Conservation (phyloP, 139 green algal genomes). For the Chlamydomonas sp. region DNA sequence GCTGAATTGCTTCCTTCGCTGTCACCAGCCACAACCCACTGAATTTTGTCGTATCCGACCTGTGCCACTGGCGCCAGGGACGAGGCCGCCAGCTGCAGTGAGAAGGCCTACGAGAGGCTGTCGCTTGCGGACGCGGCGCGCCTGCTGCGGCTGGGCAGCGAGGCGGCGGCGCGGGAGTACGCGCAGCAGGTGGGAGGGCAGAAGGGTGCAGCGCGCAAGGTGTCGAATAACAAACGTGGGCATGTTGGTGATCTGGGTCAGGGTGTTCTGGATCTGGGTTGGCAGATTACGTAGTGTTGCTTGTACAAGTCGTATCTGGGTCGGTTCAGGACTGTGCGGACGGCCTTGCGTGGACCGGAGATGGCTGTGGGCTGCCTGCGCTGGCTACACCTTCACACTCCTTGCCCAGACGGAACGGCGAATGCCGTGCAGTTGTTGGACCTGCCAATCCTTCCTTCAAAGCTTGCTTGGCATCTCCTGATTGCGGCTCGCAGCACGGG, state of each 20-base stretch:
- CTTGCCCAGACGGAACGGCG: no score
- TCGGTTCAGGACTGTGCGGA: no score
- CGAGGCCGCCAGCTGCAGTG: constrained; percentile 93
- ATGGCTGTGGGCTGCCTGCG: no score
- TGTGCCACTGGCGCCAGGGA: constrained; percentile 63
- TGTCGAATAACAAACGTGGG: neutral
- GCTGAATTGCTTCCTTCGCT: no score
- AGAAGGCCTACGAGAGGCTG: constrained; percentile 86
- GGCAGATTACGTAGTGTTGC: neutral
- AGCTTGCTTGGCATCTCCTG: no score
- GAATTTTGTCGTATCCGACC: neutral
- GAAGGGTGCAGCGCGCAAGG: neutral
- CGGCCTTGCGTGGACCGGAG: no score
- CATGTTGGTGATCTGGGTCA: no score
- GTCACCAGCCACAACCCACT: neutral
- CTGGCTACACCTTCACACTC: no score
- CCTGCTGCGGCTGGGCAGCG: constrained; percentile 81
- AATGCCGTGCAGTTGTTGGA: no score
- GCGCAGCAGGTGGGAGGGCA: constrained; percentile 54
- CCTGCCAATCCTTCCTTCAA: no score
- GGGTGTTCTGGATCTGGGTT: no score
- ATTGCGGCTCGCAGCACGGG: constrained; percentile 57
- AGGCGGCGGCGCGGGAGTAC: constrained; percentile 70
- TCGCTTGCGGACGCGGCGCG: constrained; percentile 75
- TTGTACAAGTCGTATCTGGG: neutral